Percentiles rank a stretch among this genome's conserved stretches.
Conservation (phyloP, 1,284 basidiomycete species). For the Sphagnurus paluster region DNA sequence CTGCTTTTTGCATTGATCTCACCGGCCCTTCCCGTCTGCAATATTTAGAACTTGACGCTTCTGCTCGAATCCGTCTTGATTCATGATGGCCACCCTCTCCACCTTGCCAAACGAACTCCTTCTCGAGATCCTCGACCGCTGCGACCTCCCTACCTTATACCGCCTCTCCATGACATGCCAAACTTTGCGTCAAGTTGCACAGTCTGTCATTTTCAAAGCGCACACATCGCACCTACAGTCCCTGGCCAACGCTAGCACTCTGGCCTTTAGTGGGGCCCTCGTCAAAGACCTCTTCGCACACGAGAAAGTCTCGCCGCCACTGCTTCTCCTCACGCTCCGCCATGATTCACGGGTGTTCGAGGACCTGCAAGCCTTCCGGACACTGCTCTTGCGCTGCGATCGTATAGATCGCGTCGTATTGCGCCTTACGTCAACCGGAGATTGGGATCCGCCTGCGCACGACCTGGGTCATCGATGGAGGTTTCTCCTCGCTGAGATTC, state of each 20-base stretch:
- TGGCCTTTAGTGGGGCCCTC: constrained; percentile 3
- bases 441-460: background rate
- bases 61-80: too few relatives aligned
- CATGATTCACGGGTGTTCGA: constrained; percentile 1
- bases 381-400: constrained; percentile 5
- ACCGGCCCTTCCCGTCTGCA: too few relatives aligned
- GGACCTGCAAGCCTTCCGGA: constrained; percentile 9
- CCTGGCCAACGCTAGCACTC: constrained; percentile 4
- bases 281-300: constrained; percentile 5
- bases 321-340: constrained; percentile 2
- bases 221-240: constrained; percentile 10
- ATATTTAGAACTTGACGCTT: too few relatives aligned
- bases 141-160: constrained; percentile 9
- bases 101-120: constrained; percentile 16
- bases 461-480: too few relatives aligned
- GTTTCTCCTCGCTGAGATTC: constrained; percentile 10
- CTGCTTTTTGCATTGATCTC: too few relatives aligned
- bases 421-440: constrained; percentile 1
- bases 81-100: background rate
- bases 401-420: constrained; percentile 3
- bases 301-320: background rate
- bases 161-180: constrained; percentile 3
- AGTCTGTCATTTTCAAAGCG: constrained; percentile 3
- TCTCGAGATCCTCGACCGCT: constrained; percentile 6
- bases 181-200: constrained; percentile 2